phyloP scores from a whole-genome alignment of 768 basidiomycete genomes.

The Boletus fagicola region DNA sequence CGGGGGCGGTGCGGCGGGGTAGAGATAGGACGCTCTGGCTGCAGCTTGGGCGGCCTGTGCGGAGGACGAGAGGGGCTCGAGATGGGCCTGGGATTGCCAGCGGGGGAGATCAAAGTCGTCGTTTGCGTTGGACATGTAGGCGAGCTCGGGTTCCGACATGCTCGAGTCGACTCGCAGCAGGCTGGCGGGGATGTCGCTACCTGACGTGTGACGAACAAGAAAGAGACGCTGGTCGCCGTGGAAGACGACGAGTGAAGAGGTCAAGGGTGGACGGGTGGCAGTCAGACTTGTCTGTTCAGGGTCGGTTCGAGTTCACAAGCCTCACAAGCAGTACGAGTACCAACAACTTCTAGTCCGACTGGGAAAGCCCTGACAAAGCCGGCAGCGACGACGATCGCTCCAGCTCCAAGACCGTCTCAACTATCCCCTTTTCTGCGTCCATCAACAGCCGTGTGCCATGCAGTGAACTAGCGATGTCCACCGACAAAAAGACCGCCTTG shows the following conservation, averaged over 20 bases:
- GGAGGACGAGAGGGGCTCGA: constrained; percentile 53
- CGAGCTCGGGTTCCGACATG: constrained; percentile 76
- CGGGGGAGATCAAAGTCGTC: constrained; percentile 75
- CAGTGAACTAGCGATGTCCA: constrained; percentile 55
- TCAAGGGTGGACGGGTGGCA: neutral
- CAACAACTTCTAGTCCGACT: neutral
- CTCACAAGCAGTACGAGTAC: neutral
- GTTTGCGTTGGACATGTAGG: constrained; percentile 74
- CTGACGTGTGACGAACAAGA: neutral
- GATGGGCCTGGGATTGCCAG: constrained; percentile 47
- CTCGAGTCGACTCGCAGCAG: constrained; percentile 3
- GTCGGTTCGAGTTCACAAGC: constrained; percentile 27
- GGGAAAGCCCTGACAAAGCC: neutral
- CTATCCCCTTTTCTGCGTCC: constrained; percentile 60
- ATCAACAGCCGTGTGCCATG: constrained; percentile 49
- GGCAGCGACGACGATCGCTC: constrained; percentile 16
- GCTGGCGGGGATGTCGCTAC: neutral
- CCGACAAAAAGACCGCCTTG: constrained; percentile 70
- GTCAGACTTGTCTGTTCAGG: constrained; percentile 24
- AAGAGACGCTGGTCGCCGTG: constrained; percentile 15
- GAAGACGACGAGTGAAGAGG: constrained; percentile 12
- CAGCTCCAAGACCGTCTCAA: constrained; percentile 43
- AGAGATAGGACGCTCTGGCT: constrained; percentile 53
- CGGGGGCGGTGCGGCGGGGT: constrained; percentile 34
- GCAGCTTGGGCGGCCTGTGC: constrained; percentile 56